Percentiles rank a stretch among this genome's conserved stretches.
These are phyloP conservation scores for Microcera coccophila DNA, from an alignment of 2,329 filamentous ascomycete species.

Conservation along the genomic window DNA sequence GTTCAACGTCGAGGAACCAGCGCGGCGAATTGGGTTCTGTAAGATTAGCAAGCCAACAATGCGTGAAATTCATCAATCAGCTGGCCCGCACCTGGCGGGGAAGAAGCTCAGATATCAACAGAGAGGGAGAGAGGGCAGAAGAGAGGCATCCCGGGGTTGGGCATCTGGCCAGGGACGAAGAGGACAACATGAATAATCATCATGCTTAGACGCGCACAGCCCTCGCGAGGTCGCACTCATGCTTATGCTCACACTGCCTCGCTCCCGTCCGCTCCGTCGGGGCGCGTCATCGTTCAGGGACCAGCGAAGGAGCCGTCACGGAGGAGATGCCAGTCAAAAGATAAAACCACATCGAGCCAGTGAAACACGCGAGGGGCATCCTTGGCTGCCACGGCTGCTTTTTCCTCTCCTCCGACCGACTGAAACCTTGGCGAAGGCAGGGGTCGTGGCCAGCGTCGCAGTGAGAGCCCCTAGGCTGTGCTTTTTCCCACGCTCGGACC, in stretches of 20 bases:
- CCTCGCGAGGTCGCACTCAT: too few relatives aligned
- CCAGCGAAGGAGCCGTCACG: slow-evolving; percentile 1
- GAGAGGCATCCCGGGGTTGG: neutral
- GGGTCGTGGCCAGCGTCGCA: too few relatives aligned
- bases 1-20: neutral
- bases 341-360: neutral
- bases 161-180: too few relatives aligned
- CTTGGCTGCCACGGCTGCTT: neutral
- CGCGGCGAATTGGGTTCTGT: neutral
- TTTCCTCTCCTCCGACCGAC: neutral
- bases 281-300: too few relatives aligned
- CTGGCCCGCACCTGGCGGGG: too few relatives aligned
- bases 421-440: neutral
- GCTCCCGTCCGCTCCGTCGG: neutral
- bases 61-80: too few relatives aligned
- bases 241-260: too few relatives aligned
- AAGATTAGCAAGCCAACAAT: neutral
- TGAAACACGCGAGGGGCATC: neutral
- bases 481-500: too few relatives aligned
- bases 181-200: too few relatives aligned
- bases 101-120: slow-evolving; percentile 1
- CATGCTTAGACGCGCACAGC: neutral
- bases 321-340: neutral
- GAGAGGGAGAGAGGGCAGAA: neutral
- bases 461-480: too few relatives aligned